phyloP scores from a whole-genome alignment of 768 basidiomycete species.

The Pulveroboletus sp. region DNA sequence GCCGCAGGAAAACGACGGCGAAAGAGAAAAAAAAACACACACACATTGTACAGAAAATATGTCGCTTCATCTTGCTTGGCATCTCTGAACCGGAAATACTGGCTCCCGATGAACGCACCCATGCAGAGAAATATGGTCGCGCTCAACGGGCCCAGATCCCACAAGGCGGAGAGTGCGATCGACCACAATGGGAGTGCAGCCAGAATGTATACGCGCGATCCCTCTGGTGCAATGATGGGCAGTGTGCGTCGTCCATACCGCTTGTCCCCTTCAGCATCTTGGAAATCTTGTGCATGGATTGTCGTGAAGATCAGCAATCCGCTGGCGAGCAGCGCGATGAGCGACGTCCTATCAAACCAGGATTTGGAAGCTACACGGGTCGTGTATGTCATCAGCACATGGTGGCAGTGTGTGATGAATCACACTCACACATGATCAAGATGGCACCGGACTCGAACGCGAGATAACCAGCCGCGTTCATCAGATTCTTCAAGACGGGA shows the following conservation, averaged over 20 bases:
- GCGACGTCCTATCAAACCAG: constrained; percentile 11
- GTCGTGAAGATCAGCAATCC: constrained; percentile 33
- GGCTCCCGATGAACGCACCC: constrained; percentile 13
- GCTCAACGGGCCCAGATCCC: constrained; percentile 10
- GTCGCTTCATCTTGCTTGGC: constrained; percentile 8
- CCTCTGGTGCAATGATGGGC: constrained; percentile 23
- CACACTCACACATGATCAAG: neutral
- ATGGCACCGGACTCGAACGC: neutral
- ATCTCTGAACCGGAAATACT: constrained; percentile 11
- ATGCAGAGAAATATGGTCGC: constrained; percentile 5
- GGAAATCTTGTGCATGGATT: constrained; percentile 37
- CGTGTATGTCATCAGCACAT: too few species aligned
- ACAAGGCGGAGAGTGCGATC: neutral
- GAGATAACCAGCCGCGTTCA: neutral
- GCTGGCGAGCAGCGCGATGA: constrained; percentile 24
- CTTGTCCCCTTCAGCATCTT: constrained; percentile 31
- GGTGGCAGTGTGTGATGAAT: too few species aligned
- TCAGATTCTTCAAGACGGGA: neutral
- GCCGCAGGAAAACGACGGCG: neutral
- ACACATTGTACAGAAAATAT: constrained; percentile 15
- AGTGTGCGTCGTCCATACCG: constrained; percentile 29
- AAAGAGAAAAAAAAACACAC: neutral
- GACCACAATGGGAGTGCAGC: constrained; percentile 13
- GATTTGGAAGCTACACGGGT: constrained; percentile 5
- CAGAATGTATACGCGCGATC: constrained; percentile 11